Evolutionary conservation across 2,329 filamentous ascomycete species (phyloP), one percentile per base, ranked within the genome.

Genomic region (Aspergillus melleus): DNA sequence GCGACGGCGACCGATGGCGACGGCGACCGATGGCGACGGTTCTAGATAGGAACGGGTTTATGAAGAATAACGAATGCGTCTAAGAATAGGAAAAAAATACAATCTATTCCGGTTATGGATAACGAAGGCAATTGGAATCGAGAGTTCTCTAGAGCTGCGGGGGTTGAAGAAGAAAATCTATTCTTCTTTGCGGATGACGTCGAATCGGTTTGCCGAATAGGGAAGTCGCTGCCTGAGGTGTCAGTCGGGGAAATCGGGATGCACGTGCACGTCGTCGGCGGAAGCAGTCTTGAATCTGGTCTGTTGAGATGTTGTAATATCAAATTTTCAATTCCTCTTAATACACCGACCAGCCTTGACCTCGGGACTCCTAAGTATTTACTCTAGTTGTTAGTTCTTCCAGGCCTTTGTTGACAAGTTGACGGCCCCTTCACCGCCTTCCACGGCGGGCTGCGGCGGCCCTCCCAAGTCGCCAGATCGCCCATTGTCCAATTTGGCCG

Each of bases 1-100:
- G 59, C 61, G 66, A 52, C 65, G 66, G 32, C 62, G 68, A 49
- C 64, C 69, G 52, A 70, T 68, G 51, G 51, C 65, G 63, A 50
- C 52, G 32, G 49, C 62, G 68, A 49, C 64, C 69, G 52, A 70
- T 68, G 51, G 51, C 65, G 63, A 50, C 52, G 32, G 49, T 19
- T 11, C 16, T 36, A 24, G 24, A 24, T 46, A 54, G 20, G 22
- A 30, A 39, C 14, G 26, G 29, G 9, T 2, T 8, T 39, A 16
- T 19, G 22, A 4, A 42, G 32, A 39, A 36, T n/a, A 14, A 19
- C 12, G 22, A 16, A 54, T 22, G 29, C 5, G 36, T 47, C 19
- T 47, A 47, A 14, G 12, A 5, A 47, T 20, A 47, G 39, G 12
- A 2, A 1, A 47, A 47, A 22, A 8, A 47, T 47, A 47, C 3